Base-by-base conservation (phyloP, 169 alveolate genomes). In the Plasmodium chabaudi region DNA sequence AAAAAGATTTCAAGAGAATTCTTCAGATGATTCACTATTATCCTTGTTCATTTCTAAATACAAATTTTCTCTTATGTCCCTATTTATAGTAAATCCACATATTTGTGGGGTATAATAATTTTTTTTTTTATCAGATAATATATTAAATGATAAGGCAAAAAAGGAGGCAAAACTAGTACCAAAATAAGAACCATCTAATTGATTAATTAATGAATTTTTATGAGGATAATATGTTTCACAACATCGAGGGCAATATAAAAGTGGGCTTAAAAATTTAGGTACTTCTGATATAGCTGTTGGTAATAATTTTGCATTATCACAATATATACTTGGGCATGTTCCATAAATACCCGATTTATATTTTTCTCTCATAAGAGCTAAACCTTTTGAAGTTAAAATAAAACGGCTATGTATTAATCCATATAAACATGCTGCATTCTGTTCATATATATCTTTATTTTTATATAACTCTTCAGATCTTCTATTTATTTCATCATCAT, bases 241-340 rank as follows among this genome's bases (percentile, higher is more conserved):
- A 94, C 99, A 97, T 47, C 95, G 68, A 9, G 99, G 98, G 65
- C 99, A 97, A 74, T 92, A 97, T 51, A 97, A 96, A 91, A 97
- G 97, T 23, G 98, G 97, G 61, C 95, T 93, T 92, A 94, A 93
- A 46, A 93, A 94, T 61, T 96, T 94, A 10, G 97, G 97, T 21
- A 94, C 92, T 88, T 97, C 98, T 3, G 96, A 94, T 42, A 97
- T 87, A 56, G 98, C 99, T 39, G 96, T 93, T n/a, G 98, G 98
- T 27, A 96, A 72, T 39, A 96, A 94, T 6, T 98, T 94, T 27
- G 94, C 88, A 73, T 94, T 93, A 72, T 96, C 96, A 75, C 98
- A 96, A 68, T 94, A 87, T 59, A 93, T 92, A 75, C 95, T 95
- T 15, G 98, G 98, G 59, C 98, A 96, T 17, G 89, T 79, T 15